A percentile compares a stretch with the other conserved stretches of the same genome.
Conservation (phyloP, 2,329 filamentous ascomycete species). For the Seiridium cupressi region DNA sequence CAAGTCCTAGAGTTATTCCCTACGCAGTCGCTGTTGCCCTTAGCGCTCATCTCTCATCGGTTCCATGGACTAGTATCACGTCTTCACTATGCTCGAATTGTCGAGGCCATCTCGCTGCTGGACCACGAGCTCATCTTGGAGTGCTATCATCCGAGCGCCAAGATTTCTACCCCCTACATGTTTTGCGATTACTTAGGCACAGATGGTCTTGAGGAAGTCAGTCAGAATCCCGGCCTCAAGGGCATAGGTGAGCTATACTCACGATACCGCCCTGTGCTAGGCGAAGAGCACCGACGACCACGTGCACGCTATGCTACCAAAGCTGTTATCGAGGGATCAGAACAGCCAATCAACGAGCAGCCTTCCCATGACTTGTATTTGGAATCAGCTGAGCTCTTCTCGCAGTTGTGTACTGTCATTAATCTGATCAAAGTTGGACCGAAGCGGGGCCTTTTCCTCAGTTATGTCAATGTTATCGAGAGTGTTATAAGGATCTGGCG, state of each 20-base stretch:
- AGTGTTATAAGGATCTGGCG: slow-evolving; percentile 70
- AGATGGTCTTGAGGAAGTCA: slow-evolving; percentile 49
- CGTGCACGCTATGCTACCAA: slow-evolving; percentile 20
- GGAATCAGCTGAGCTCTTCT: slow-evolving; percentile 70
- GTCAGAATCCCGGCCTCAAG: slow-evolving; percentile 29
- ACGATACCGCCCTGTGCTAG: slow-evolving; percentile 64
- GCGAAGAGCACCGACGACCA: slow-evolving; percentile 38
- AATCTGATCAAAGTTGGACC: slow-evolving; percentile 68
- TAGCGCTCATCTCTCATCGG: slow-evolving; percentile 59
- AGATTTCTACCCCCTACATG: slow-evolving; percentile 66
- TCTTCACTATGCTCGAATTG: slow-evolving; percentile 63
- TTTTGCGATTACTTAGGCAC: slow-evolving; percentile 66
- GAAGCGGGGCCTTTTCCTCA: slow-evolving; percentile 59
- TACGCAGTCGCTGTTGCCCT: slow-evolving; percentile 51
- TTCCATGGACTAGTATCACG: slow-evolving; percentile 63
- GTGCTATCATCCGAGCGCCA: slow-evolving; percentile 72
- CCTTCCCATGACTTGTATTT: slow-evolving; percentile 62
- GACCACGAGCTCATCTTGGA: slow-evolving; percentile 72
- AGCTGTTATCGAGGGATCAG: slow-evolving; percentile 16
- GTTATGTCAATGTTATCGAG: slow-evolving; percentile 65
- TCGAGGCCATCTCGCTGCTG: slow-evolving; percentile 54
- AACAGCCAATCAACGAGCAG: slow-evolving; percentile 32
- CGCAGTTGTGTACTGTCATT: slow-evolving; percentile 67
- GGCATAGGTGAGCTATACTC: slow-evolving; percentile 63
- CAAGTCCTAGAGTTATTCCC: slow-evolving; percentile 46